Evolutionary conservation across 345 rosid species (phyloP).

Genomic region (Cardamine occulta): DNA sequence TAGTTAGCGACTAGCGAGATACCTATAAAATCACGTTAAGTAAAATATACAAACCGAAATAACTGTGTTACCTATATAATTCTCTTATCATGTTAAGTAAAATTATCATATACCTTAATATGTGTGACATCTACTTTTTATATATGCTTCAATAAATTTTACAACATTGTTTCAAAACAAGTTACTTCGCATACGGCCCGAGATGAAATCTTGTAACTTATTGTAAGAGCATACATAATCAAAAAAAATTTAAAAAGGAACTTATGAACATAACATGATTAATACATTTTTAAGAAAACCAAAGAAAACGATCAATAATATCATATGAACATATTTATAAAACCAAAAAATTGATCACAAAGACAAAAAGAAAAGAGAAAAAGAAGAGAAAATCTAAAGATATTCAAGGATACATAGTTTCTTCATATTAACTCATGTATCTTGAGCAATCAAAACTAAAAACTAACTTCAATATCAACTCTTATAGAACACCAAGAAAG

Average conservation of each 20-base stretch:
- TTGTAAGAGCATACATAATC: background rate
- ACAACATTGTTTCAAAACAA: too few relatives aligned
- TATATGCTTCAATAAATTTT: too few relatives aligned
- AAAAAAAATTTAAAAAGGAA: background rate
- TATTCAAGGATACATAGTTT: background rate
- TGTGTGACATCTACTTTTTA: too few relatives aligned
- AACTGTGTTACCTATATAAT: too few relatives aligned
- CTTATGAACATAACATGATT: background rate
- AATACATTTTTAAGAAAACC: background rate
- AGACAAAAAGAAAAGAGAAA: background rate
- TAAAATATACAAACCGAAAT: too few relatives aligned
- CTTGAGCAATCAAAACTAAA: background rate
- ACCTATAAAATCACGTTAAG: too few relatives aligned
- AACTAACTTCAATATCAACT: slow-evolving; percentile 2
- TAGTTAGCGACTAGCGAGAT: too few relatives aligned
- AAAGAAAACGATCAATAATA: background rate
- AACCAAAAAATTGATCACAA: background rate
- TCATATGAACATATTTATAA: slow-evolving; percentile 2
- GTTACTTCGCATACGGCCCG: too few relatives aligned
- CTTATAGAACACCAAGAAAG: background rate
- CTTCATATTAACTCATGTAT: slow-evolving; percentile 1
- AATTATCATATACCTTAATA: too few relatives aligned
- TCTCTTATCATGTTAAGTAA: too few relatives aligned
- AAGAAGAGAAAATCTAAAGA: background rate
- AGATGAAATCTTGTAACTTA: background rate